Evolutionary conservation across 371 early-diverging fungal genomes (phyloP), one percentile per base, ranked within the genome.

Genomic region (Dinochytrium kinnereticum): DNA sequence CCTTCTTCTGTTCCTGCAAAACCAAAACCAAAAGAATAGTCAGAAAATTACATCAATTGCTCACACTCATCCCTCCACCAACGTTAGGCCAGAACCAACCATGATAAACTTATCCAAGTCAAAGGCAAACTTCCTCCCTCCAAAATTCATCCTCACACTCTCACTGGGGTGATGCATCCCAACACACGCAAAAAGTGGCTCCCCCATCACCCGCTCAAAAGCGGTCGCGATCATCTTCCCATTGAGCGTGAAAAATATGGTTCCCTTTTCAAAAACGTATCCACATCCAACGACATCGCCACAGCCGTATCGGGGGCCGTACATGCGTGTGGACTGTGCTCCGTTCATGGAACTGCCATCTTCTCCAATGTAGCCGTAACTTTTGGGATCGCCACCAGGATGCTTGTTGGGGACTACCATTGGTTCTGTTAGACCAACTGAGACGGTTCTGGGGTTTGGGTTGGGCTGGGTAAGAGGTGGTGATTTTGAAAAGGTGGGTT

Each of bases 261-360:
- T 40, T 15, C 65, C 33, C 26, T 51, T 59, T 19, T 40, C 69
- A 36, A 61, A 70, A 51, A 55, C 37, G 24, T 49, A 50, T 15
- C 75, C 75, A 28, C 75, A 74, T 5, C 75, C 75, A 21, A 74
- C 37, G 2, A 51, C 39, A 37, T 74, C 75, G 1, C 70, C 70
- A 24, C 34, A n/a, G 24, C 64, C 70, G 36, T 38, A 74, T 51
- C 66, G 51, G n/a, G 59, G 65, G 1, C 49, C 70, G 38, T 69
- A 74, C 5, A 65, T 1, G 5, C 24, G n/a, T 2, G 17, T n/a
- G 5, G 51, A n/a, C 21, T 13, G 64, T 15, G 55, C 70, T 31
- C 26, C n/a, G 34, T 24, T 3, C 5, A 51, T 37, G 36, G 61
- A 64, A 7, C 36, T 10, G 2, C 75, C 75, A 30, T 70, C 75